Conservation (phyloP, 352 stramenopile genomes). For the Pythium dissotocum region DNA sequence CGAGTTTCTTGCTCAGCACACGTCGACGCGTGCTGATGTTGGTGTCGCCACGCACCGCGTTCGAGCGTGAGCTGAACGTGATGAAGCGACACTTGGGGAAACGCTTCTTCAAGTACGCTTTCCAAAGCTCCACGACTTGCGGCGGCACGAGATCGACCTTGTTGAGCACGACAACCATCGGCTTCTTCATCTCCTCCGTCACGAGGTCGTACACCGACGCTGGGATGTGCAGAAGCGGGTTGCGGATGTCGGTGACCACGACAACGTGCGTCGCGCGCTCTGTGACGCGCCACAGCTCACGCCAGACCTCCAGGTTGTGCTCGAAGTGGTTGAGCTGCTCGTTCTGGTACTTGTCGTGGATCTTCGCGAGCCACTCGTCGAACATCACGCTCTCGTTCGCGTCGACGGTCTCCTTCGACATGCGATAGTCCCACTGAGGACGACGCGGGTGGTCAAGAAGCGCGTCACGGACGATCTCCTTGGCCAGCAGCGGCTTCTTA, state of each 20-base stretch:
- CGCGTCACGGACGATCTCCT: slow-evolving; percentile 57
- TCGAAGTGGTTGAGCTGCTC: slow-evolving; percentile 87
- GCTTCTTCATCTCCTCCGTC: slow-evolving; percentile 70
- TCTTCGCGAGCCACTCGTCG: slow-evolving; percentile 82
- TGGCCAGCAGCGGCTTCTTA: slow-evolving; percentile 56
- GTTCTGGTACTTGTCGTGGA: slow-evolving; percentile 83
- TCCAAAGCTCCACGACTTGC: slow-evolving; percentile 65
- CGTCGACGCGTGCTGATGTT: slow-evolving; percentile 67
- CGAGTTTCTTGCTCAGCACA: slow-evolving; percentile 79
- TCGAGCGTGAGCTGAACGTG: slow-evolving; percentile 78
- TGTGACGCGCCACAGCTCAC: slow-evolving; percentile 85
- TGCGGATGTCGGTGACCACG: slow-evolving; percentile 78
- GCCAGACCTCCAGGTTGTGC: slow-evolving; percentile 86
- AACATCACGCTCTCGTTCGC: slow-evolving; percentile 86
- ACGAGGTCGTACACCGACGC: slow-evolving; percentile 81
- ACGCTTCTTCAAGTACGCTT: slow-evolving; percentile 53
- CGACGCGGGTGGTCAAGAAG: slow-evolving; percentile 75
- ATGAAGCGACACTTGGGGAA: slow-evolving; percentile 73
- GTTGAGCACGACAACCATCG: slow-evolving; percentile 83
- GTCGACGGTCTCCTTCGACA: slow-evolving; percentile 86
- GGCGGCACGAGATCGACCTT: slow-evolving; percentile 82
- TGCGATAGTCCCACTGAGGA: slow-evolving; percentile 73
- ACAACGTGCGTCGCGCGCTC: slow-evolving; percentile 82
- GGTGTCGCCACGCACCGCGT: slow-evolving; percentile 63
- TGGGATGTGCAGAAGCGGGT: slow-evolving; percentile 79